phyloP scores from a whole-genome alignment of 805 yeast species.

The Zygotorulaspora florentina region DNA sequence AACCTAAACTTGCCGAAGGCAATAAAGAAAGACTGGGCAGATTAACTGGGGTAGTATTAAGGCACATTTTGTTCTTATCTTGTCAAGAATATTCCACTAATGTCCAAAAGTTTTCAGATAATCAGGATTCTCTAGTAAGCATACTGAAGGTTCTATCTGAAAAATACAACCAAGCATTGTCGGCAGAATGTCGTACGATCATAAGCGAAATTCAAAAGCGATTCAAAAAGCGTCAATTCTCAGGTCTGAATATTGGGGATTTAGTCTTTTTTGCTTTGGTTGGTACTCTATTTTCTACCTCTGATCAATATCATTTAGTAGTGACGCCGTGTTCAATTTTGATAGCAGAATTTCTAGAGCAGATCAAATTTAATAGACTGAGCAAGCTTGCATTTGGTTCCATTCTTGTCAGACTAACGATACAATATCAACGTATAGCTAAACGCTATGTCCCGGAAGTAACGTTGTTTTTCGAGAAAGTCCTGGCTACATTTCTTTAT shows the following conservation, averaged over 20 bases:
- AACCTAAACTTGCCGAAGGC: conserved; percentile 76
- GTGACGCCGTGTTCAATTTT: conserved; percentile 78
- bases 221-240: conserved; percentile 39
- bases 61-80: conserved; percentile 53
- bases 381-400: conserved; percentile 54
- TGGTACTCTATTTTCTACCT: conserved; percentile 83
- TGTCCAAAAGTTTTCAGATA: conserved; percentile 35
- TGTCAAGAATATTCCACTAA: conserved; percentile 35
- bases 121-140: conserved; percentile 43
- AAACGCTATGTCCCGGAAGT: conserved; percentile 84
- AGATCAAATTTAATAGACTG: conserved; percentile 40
- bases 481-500: conserved; percentile 40
- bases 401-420: conserved; percentile 57
- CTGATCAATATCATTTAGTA: conserved; percentile 91
- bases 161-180: conserved; percentile 58
- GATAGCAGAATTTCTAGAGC: conserved; percentile 65
- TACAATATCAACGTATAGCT: conserved; percentile 73
- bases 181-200: conserved; percentile 56
- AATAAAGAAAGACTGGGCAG: conserved; percentile 68
- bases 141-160: conserved; percentile 57
- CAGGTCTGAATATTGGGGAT: conserved; percentile 45
- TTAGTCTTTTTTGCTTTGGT: conserved; percentile 63
- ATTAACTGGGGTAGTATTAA: conserved; percentile 60
- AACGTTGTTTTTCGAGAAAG: conserved; percentile 50
- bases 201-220: conserved; percentile 53